Conservation (phyloP, 163 green algal genomes). For the Coccomyxa subellipsoidea region DNA sequence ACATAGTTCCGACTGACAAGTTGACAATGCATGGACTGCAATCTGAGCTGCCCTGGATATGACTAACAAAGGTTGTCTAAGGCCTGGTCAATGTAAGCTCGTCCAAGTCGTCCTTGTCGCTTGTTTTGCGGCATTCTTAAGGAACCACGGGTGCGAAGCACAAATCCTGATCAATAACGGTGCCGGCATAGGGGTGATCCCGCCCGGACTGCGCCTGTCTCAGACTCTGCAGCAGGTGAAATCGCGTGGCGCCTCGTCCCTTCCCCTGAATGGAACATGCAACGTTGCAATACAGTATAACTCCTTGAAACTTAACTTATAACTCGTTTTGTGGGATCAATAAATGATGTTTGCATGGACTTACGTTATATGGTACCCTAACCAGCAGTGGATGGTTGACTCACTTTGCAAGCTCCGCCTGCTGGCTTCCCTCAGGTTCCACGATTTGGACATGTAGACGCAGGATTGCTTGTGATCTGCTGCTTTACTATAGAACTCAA, state of each 20-base stretch:
- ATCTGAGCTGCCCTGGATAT: background rate
- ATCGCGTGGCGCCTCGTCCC: too few relatives aligned
- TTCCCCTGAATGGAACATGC: too few relatives aligned
- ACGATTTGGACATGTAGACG: too few relatives aligned
- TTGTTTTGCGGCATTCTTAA: background rate
- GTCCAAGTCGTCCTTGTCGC: background rate
- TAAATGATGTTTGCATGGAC: too few relatives aligned
- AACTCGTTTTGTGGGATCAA: too few relatives aligned
- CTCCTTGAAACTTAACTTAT: too few relatives aligned
- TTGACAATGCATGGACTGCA: background rate
- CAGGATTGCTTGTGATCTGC: too few relatives aligned
- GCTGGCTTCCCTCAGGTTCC: too few relatives aligned
- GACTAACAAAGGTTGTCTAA: background rate
- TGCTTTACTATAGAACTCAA: too few relatives aligned
- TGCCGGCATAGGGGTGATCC: background rate
- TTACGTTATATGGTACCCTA: background rate
- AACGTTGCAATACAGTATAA: too few relatives aligned
- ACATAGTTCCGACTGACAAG: background rate
- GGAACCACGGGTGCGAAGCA: background rate
- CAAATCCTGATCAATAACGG: background rate
- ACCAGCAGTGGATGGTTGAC: too few relatives aligned
- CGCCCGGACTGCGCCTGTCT: background rate
- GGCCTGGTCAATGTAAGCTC: background rate
- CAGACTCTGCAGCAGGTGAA: background rate
- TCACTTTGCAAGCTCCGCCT: too few relatives aligned